Evolutionary conservation across 495 filamentous ascomycete genomes (phyloP).

Genomic region (Rhypophila decipiens): DNA sequence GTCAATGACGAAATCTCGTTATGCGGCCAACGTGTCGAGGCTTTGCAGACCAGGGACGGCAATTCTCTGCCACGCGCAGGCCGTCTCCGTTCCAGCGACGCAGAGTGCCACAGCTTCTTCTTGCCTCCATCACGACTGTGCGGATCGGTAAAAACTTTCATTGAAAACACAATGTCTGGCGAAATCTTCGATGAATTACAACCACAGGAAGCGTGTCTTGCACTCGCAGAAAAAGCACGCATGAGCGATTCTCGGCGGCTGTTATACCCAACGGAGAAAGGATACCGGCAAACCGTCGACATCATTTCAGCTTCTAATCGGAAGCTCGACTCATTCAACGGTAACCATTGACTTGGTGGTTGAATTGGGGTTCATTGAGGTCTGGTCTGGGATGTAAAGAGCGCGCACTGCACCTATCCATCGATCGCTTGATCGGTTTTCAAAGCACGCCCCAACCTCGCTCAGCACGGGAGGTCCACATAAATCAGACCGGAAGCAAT

Average conservation of each 20-base stretch:
- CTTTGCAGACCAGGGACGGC: neutral
- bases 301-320: neutral
- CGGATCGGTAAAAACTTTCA: too few species aligned
- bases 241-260: too few species aligned
- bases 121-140: neutral
- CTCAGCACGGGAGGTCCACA: slow-evolving; percentile 15
- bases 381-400: neutral
- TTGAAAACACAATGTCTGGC: neutral
- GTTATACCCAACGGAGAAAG: neutral
- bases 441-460: slow-evolving; percentile 12
- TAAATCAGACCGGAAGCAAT: slow-evolving; percentile 11
- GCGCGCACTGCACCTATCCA: slow-evolving; percentile 9
- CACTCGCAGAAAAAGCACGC: too few species aligned
- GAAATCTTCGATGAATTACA: neutral
- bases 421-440: slow-evolving; percentile 19
- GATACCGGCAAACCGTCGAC: neutral
- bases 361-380: slow-evolving; percentile 9
- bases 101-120: neutral
- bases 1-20: neutral
- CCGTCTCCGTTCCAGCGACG: neutral
- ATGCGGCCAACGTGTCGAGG: neutral
- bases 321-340: neutral
- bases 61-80: neutral
- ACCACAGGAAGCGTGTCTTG: neutral
- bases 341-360: neutral